Percentiles rank a stretch among this genome's conserved stretches.
These are phyloP conservation scores for Aaosphaeria pasadenensis DNA, from an alignment of 2,329 filamentous ascomycete genomes.

Conservation along the genomic window DNA sequence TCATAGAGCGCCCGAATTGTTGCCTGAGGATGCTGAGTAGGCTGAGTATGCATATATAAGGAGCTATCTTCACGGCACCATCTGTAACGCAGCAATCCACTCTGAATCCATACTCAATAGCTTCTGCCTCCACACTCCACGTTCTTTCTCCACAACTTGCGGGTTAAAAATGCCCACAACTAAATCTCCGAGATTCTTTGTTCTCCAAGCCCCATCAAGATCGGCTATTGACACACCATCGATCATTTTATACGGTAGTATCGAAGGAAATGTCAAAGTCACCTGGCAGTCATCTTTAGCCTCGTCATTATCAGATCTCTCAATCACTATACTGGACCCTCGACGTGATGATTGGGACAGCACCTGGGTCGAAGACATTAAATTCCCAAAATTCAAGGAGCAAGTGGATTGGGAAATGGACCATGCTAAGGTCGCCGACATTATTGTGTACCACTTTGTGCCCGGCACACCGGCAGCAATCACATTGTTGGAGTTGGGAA, in stretches of 20 bases:
- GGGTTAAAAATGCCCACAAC: conserved; percentile 1
- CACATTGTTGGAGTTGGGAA: conserved; percentile 59
- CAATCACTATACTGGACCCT: conserved; percentile 58
- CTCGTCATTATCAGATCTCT: conserved; percentile 35
- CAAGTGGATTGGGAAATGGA: conserved; percentile 63
- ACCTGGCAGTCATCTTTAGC: conserved; percentile 54
- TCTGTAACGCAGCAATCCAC: too few relatives aligned
- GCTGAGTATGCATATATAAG: too few relatives aligned
- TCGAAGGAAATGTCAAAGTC: conserved; percentile 32
- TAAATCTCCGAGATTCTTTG: conserved; percentile 8
- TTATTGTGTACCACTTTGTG: conserved; percentile 58
- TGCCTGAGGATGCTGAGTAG: too few relatives aligned
- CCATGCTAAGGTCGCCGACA: conserved; percentile 51
- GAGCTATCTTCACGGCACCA: too few relatives aligned
- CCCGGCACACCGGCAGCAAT: conserved; percentile 52
- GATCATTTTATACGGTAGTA: conserved; percentile 60
- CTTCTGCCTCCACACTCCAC: too few relatives aligned
- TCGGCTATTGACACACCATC: conserved; percentile 22
- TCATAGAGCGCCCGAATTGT: too few relatives aligned
- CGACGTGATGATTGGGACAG: conserved; percentile 57
- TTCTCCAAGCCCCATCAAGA: conserved; percentile 20
- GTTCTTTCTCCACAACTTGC: too few relatives aligned
- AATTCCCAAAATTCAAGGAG: conserved; percentile 49
- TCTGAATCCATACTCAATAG: too few relatives aligned
- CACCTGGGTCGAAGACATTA: conserved; percentile 54